Conservation (phyloP, 306 rosid genomes). For the Argentina anserina region DNA sequence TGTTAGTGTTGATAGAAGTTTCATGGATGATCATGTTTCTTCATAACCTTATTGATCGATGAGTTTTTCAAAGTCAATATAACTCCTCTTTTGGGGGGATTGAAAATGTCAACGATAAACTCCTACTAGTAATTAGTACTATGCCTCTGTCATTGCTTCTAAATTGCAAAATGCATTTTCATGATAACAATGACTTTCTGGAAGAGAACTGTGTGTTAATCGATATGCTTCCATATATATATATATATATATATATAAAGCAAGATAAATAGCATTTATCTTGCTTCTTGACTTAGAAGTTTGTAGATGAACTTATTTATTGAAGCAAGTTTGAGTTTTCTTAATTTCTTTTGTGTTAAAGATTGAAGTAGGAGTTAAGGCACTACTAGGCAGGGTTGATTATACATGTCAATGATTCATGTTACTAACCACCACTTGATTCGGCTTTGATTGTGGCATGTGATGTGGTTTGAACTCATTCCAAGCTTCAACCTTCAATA, state of each 20-base stretch:
- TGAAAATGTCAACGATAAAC: not conserved
- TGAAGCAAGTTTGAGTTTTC: not conserved
- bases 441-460: not conserved
- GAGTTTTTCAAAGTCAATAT: not conserved
- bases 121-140: not conserved
- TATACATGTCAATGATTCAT: not conserved
- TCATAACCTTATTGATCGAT: not conserved
- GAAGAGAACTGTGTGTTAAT: too few relatives aligned
- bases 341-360: not conserved
- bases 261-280: too few relatives aligned
- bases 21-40: not conserved
- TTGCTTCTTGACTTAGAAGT: too few relatives aligned
- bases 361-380: not conserved
- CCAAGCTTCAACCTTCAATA: not conserved
- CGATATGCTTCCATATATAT: too few relatives aligned
- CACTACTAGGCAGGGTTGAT: not conserved
- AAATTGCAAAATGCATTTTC: too few relatives aligned
- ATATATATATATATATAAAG: too few relatives aligned
- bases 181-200: too few relatives aligned
- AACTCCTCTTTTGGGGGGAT: not conserved
- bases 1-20: not conserved
- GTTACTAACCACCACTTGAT: not conserved
- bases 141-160: too few relatives aligned
- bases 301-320: too few relatives aligned
- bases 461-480: not conserved